A percentile compares a stretch with the other conserved stretches of the same genome.
Conservation (phyloP, 768 basidiomycete species). For the Panaeolus papilionaceus region DNA sequence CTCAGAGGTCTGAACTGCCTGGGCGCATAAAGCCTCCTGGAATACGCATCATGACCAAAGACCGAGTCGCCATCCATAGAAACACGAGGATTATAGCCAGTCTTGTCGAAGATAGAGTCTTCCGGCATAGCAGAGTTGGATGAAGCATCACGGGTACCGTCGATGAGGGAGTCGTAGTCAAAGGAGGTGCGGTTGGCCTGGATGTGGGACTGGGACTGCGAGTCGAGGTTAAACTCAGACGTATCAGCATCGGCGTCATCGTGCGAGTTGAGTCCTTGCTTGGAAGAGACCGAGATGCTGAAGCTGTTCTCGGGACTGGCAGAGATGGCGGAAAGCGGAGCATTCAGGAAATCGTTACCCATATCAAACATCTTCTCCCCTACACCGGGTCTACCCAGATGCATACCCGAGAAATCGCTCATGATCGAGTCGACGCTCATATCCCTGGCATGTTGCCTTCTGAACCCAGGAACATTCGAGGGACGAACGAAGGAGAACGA, state of each 20-base stretch:
- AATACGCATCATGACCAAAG: slow-evolving; percentile 58
- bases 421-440: slow-evolving; percentile 67
- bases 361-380: slow-evolving; percentile 91
- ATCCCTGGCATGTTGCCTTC: slow-evolving; percentile 60
- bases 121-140: slow-evolving; percentile 29
- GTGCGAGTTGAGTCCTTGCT: not conserved
- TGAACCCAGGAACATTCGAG: slow-evolving; percentile 47
- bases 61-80: slow-evolving; percentile 58
- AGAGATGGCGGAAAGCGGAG: slow-evolving; percentile 66
- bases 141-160: slow-evolving; percentile 49
- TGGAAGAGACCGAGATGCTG: not conserved
- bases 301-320: slow-evolving; percentile 33
- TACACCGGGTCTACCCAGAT: slow-evolving; percentile 72
- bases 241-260: not conserved
- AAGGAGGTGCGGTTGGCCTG: slow-evolving; percentile 46
- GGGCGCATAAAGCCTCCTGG: slow-evolving; percentile 47
- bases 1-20: slow-evolving; percentile 70
- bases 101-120: slow-evolving; percentile 72
- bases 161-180: slow-evolving; percentile 76
- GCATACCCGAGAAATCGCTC: slow-evolving; percentile 65
- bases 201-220: not conserved
- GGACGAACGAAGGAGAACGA: slow-evolving; percentile 66
- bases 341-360: slow-evolving; percentile 45
- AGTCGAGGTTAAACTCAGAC: slow-evolving; percentile 1
- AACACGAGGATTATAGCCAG: slow-evolving; percentile 53